Conservation (phyloP, 148 eudicot genomes). For the Polygonum maritimum region DNA sequence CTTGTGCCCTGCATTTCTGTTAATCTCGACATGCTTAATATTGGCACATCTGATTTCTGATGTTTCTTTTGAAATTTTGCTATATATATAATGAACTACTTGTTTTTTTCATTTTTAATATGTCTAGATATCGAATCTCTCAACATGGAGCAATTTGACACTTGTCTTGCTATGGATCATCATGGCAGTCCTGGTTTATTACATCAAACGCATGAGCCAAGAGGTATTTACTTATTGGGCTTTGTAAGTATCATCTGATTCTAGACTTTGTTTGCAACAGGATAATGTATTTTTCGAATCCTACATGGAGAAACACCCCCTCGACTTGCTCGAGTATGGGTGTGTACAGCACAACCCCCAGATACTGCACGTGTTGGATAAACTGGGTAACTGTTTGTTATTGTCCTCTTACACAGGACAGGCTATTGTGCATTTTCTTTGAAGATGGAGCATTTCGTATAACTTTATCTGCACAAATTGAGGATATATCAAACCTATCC, state of each 20-base stretch:
- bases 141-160: slow-evolving; percentile 75
- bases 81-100: neutral
- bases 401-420: neutral
- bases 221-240: slow-evolving; percentile 39
- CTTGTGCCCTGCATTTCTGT: neutral
- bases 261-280: neutral
- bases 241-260: neutral
- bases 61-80: neutral
- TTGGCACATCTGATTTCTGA: neutral
- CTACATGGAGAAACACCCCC: no score
- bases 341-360: no score
- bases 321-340: no score
- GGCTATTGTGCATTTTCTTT: neutral
- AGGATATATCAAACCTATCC: neutral
- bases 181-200: slow-evolving; percentile 61
- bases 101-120: slow-evolving; percentile 18
- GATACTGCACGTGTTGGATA: no score
- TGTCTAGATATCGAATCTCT: slow-evolving; percentile 60
- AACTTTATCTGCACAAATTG: neutral
- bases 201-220: slow-evolving; percentile 62
- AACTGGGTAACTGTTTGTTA: no score
- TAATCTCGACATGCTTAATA: neutral
- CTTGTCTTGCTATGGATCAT: slow-evolving; percentile 81
- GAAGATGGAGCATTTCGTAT: neutral
- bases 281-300: neutral